Conservation (phyloP, 2,329 filamentous ascomycete species). For the Curvularia sp. region DNA sequence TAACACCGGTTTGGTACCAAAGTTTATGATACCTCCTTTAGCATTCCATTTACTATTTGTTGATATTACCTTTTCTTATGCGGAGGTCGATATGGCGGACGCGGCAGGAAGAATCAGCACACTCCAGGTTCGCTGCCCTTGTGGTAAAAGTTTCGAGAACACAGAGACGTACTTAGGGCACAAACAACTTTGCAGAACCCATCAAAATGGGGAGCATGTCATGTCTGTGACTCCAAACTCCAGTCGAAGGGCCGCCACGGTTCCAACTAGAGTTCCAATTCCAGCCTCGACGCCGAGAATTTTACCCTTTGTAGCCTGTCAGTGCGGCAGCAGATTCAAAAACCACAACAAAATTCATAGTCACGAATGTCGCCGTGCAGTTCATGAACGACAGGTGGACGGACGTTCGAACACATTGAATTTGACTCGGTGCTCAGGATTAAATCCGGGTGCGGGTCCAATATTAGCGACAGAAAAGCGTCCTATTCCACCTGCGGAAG, state of each 20-base stretch:
- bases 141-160: constrained; percentile 14
- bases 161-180: constrained; percentile 11
- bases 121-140: constrained; percentile 9
- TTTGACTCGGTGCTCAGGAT: background rate
- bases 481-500: too few species aligned
- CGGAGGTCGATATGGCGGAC: too few species aligned
- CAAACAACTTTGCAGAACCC: constrained; percentile 1
- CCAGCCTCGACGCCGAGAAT: too few species aligned
- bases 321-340: constrained; percentile 8
- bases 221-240: constrained; percentile 1
- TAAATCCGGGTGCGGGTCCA: constrained; percentile 2
- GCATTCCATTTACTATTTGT: too few species aligned
- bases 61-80: too few species aligned
- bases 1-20: too few species aligned
- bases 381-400: background rate
- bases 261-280: too few species aligned
- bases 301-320: constrained; percentile 3
- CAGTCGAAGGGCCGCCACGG: too few species aligned
- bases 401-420: background rate
- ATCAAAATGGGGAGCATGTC: constrained; percentile 10
- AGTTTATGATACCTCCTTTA: too few species aligned
- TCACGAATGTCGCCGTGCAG: constrained; percentile 1
- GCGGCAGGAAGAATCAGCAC: too few species aligned
- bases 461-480: background rate
- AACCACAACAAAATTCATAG: background rate